Base-by-base conservation (phyloP, 208 protist genomes). In the Acanthamoeba healyi region DNA sequence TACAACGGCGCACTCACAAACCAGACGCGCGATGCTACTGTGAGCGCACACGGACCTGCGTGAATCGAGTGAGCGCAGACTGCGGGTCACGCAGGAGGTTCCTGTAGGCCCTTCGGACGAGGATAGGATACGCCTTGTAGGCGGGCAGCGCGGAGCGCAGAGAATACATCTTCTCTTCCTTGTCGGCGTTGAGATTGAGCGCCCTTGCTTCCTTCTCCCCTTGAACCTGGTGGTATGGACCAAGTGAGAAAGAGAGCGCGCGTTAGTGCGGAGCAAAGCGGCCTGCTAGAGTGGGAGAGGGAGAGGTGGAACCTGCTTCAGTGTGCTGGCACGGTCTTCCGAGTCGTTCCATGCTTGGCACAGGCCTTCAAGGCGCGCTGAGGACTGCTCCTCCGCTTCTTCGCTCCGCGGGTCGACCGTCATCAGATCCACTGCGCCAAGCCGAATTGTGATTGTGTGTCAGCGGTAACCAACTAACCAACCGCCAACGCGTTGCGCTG, bases 51-150 rank as follows among this genome's bases (percentile, higher is more conserved):
- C 1, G n/a, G 3, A 77, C 67, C 67, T 77, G 67, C 1, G 92
- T 91, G 36, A 94, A 29, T 29, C 92, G 65, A n/a, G 92, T 94
- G 34, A 94, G 86, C 42, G 92, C 44, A 6, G 92, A 49, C 46
- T 65, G 51, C 36, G 88, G 29, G 32, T 94, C 92, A 24, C 92
- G 65, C 2, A 94, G 42, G 38, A 81, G 51, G 38, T 94, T 94
- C 6, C 56, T 0, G 24, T 94, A 94, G 15, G 92, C 72, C 49
- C 92, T 17, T 3, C 72, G 36, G 1, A 87, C 88, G 12, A 94
- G 32, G 9, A 74, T 72, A 19, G 92, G 92, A 22, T 91, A 49
- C 3, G 74, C 86, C 46, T 77, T 77, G 32, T 89, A 94, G 44
- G 88, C 86, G 40, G 92, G 74, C 58, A 54, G 54, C 9, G 42